Base-by-base conservation (phyloP, 2,329 filamentous ascomycete genomes). In the Colletotrichum graminicola region DNA sequence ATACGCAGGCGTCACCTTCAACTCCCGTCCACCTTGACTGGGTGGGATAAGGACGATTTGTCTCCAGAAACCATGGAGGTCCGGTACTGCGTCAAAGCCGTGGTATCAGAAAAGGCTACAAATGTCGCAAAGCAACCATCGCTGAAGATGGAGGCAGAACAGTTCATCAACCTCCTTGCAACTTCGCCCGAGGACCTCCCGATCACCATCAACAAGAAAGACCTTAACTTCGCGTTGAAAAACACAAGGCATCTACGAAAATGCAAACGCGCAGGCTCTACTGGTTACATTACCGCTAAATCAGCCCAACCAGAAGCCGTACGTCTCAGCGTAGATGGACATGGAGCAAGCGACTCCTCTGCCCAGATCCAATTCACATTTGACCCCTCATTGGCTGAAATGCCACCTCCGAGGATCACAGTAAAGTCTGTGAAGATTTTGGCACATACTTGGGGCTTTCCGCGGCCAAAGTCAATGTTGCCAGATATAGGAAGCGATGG, bases 11-110 rank as follows among this genome's bases (percentile, higher is more conserved):
- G 85, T 51, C 88, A 90, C 78, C 77, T 87, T 36, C 82, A 83
- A 12, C 80, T 89, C 16, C 88, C 88, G 1, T 88, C 88, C 0
- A 85, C 84, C 12, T 78, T 89, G 66, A 83, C 83, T 2, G 80
- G 78, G 74, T 89, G 87, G 86, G 82, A 85, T 61, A 82, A 81
- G 73, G 84, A 89, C 74, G 88, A 90, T 74, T 82, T 88, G 74
- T 78, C 87, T 0, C 88, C 88, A 0, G 79, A 84, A 43, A 89
- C 88, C 84, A 82, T 85, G 21, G 80, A 82, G 7, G 80, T 89
- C 47, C 82, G 88, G 74, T 90, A 90, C 76, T 75, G 75, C 52
- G 77, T 90, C 75, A 84, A 84, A 74, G 87, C 85, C 7, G 81
- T 84, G 34, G 76, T 84, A 41, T n/a, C 21, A 34, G 34, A 54